phyloP scores from a whole-genome alignment of 768 basidiomycete genomes.

The Kwoniella shandongensis region DNA sequence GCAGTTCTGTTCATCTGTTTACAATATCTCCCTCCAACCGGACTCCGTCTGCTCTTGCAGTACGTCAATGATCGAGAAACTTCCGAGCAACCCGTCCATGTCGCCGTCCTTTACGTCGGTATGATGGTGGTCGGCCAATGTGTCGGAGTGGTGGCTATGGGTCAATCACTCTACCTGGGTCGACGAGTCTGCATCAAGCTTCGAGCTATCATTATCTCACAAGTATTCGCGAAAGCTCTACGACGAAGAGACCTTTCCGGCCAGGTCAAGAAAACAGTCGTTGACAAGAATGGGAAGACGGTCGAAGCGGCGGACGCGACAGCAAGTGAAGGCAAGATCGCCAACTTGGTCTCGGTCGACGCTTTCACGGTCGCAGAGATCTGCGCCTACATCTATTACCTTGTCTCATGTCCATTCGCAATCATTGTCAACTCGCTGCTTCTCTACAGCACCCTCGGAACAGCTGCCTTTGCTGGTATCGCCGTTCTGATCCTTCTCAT shows the following conservation, averaged over 20 bases:
- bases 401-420: conserved; percentile 43
- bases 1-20: conserved; percentile 47
- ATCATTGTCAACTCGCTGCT: conserved; percentile 71
- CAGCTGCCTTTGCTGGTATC: conserved; percentile 46
- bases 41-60: conserved; percentile 53
- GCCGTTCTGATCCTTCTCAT: conserved; percentile 42
- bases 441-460: conserved; percentile 73
- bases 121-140: conserved; percentile 53
- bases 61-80: conserved; percentile 50
- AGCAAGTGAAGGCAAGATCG: conserved; percentile 49
- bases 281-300: conserved; percentile 26
- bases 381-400: conserved; percentile 46
- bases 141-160: conserved; percentile 36
- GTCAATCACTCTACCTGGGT: conserved; percentile 53
- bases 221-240: conserved; percentile 55
- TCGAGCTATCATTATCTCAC: conserved; percentile 54
- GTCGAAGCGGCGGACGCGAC: conserved; percentile 21
- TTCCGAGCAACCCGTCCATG: conserved; percentile 47
- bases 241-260: conserved; percentile 54
- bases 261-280: conserved; percentile 33
- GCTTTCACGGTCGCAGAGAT: conserved; percentile 51
- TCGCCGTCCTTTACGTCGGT: conserved; percentile 54
- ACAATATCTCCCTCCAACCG: conserved; percentile 53
- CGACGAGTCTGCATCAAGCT: conserved; percentile 52
- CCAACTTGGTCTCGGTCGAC: conserved; percentile 52